Base-by-base conservation (phyloP, 192 early-diverging fungal genomes). In the Piromyces finnis region DNA sequence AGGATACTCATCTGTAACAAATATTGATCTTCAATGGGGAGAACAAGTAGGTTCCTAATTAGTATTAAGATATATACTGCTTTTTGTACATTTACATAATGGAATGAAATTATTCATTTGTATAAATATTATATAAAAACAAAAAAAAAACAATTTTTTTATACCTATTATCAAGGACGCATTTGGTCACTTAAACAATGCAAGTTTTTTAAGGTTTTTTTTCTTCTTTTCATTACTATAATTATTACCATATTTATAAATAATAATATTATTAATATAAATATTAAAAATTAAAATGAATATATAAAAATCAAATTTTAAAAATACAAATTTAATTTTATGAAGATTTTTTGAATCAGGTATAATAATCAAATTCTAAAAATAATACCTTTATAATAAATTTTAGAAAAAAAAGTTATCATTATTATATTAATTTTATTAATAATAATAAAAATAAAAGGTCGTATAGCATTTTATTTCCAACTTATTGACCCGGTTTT, bases 141-240 rank as follows among this genome's bases (percentile, higher is more conserved):
- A 14, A 22, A 14, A 51, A 14, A 3, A 14, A 14, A 22, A 51
- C 5, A 51, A 22, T 39, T 15, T 39, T 39, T 39, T 15, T 32
- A 32, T 32, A 32, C 9, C 3, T 32, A 32, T 37, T 37, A 78
- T 37, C 11, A 80, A 84, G 83, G 83, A 84, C 29, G 81, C 82
- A 2, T 87, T 84, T 82, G 84, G 83, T 77, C 87, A 87, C 59
- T 29, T 87, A 51, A 87, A 87, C 79, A 87, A 87, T 77, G 86
- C 85, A n/a, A 41, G 80, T 30, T 87, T 86, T 79, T 29, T 87
- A n/a, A 83, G 84, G 35, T 87, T 83, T 78, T 78, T 82, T 77
- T 84, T n/a, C n/a, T n/a, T n/a, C n/a, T n/a, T n/a, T n/a, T n/a
- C n/a, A n/a, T n/a, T n/a, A n/a, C n/a, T n/a, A n/a, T n/a, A n/a